A percentile compares a stretch with the other conserved stretches of the same genome.
These are phyloP conservation scores for Clavaria fumosa DNA, from an alignment of 768 basidiomycete species.

Conservation along the genomic window DNA sequence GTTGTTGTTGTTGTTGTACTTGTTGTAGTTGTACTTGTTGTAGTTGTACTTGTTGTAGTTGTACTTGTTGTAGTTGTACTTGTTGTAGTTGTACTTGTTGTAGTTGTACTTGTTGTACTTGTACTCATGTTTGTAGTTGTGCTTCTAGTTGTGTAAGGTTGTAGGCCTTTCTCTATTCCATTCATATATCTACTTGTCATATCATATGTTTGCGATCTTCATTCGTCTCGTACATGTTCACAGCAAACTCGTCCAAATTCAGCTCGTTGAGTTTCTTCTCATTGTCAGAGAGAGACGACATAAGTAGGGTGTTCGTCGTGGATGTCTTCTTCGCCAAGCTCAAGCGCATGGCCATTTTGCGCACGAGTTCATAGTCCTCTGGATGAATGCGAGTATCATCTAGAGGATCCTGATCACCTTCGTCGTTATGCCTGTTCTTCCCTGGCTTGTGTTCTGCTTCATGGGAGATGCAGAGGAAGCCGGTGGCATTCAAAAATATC, in stretches of 20 bases:
- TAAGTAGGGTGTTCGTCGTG: slow-evolving; percentile 86
- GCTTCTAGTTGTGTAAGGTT: no score
- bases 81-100: no score
- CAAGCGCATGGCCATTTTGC: slow-evolving; percentile 98
- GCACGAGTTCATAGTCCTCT: slow-evolving; percentile 92
- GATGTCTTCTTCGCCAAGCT: slow-evolving; percentile 94
- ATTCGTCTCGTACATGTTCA: slow-evolving; percentile 75
- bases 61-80: no score
- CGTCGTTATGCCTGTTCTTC: slow-evolving; percentile 54
- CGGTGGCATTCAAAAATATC: slow-evolving; percentile 87
- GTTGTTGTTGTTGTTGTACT: no score
- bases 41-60: no score
- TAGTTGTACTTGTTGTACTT: no score
- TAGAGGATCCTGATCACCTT: slow-evolving; percentile 70
- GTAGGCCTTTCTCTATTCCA: no score
- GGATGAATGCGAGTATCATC: slow-evolving; percentile 95
- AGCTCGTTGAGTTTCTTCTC: slow-evolving; percentile 76
- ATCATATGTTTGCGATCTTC: slow-evolving; percentile 76
- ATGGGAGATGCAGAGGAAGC: slow-evolving; percentile 74
- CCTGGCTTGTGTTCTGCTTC: slow-evolving; percentile 45
- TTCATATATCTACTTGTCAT: no score
- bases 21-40: no score
- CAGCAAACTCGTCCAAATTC: slow-evolving; percentile 91
- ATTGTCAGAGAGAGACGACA: slow-evolving; percentile 60
- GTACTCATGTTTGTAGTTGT: no score